Evolutionary conservation across 2,329 filamentous ascomycete genomes (phyloP), one percentile per base, ranked within the genome.

Genomic region (Exophiala phaeomuriformis): DNA sequence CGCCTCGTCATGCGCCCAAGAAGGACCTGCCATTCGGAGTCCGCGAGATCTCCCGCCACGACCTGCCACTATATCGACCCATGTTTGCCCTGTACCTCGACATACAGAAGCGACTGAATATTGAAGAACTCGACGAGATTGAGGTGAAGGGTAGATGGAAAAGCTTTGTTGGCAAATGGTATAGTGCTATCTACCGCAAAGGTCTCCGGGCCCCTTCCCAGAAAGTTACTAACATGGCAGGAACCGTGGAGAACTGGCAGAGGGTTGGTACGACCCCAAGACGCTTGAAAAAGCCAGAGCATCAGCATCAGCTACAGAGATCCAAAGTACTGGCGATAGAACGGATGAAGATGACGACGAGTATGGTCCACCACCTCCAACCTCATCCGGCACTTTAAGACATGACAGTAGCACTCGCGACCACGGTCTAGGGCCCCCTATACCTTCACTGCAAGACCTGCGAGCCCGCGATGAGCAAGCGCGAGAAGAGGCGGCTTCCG

Each of bases 181-280:
- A 77, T 58, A 28, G 27, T 28, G n/a, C 4, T 27, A 35, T 36
- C 44, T 30, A 10, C 4, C 7, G 37, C 7, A 47, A 19, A 27
- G 7, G n/a, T 32, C 3, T 3, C 31, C 7, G n/a, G 19, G n/a
- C 40, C 27, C 2, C 33, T 6, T 2, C 10, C 31, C 35, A 33
- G 19, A 29, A 28, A 42, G 35, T 33, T 32, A 44, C 58, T 63
- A 49, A 63, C 60, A 62, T 63, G 56, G 49, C 56, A 86, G 83
- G 83, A 98, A 98, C 73, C 81, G 82, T 64, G 85, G 84, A 66
- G 88, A 91, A 71, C 75, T 97, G 59, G 85, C 87, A 3, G 85
- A 91, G 69, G 88, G 88, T 44, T 98, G 91, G 91, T 98, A 97
- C 70, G 88, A 94, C 65, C 86, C 90, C 5, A 79, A 79, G 53